Evolutionary conservation across 345 rosid species (phyloP), one percentile per base, ranked within the genome.

Genomic region (Citrus cavaleriei): DNA sequence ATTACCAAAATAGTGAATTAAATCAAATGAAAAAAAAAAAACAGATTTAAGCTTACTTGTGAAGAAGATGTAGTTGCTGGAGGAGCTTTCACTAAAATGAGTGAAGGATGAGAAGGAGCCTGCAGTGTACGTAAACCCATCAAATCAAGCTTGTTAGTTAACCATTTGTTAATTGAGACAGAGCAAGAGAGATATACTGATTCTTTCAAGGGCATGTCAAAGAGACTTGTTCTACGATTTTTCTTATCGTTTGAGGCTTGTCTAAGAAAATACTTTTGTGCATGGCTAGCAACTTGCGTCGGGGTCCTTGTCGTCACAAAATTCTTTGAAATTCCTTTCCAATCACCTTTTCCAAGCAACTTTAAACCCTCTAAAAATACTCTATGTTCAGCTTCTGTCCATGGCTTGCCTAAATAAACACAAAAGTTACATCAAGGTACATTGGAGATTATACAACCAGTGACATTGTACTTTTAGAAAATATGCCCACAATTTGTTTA

Each of bases 281-380:
- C 97, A 75, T 92, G 97, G 74, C 94, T 89, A 0, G 94, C 97
- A 28, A 92, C 93, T 73, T 91, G 97, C 0, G 90, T 87, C 1
- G 97, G 86, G 27, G 91, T 86, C 72, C 93, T 84, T 19, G 87
- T 88, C 5, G 66, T 75, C 30, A 91, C 95, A 75, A 40, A 93
- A 9, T 77, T 79, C 75, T 81, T 88, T 10, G 97, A 79, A 24
- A 93, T 93, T 14, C 92, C 92, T 80, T 78, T 87, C 97, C 97
- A 90, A 57, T 90, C 90, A 27, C 97, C 97, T 86, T 87, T 93
- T 12, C 95, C 91, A 0, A 89, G 83, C 67, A 68, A 83, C 37
- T 81, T 77, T 73, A 93, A 81, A 0, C 95, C 97, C 0, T 61
- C 64, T 54, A 93, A 81, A 73, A 93, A 93, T 0, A 10, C 60